Percentiles rank a stretch among this genome's conserved stretches.
phyloP scores from a whole-genome alignment of 345 rosid genomes.

The Cardamine occulta region DNA sequence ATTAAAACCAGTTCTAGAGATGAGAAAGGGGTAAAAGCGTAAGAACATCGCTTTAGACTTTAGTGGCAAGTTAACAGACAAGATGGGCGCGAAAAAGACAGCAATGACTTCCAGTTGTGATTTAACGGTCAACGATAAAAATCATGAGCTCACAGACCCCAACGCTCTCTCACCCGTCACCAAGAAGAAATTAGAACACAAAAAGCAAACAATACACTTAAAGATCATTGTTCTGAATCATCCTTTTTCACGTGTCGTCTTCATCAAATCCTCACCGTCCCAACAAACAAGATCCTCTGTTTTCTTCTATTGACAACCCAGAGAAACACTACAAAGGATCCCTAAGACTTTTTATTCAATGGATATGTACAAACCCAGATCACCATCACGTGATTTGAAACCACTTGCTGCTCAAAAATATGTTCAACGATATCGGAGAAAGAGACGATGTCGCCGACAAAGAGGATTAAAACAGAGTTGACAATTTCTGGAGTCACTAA shows the following conservation, averaged over 20 bases:
- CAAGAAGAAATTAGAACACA: conserved; percentile 23
- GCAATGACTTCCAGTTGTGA: conserved; percentile 37
- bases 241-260: conserved; percentile 51
- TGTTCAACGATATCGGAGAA: conserved; percentile 20
- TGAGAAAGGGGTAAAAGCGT: conserved; percentile 24
- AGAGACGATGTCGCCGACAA: conserved; percentile 22
- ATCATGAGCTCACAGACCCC: conserved; percentile 39
- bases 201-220: conserved; percentile 24
- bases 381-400: conserved; percentile 44
- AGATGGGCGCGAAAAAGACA: conserved; percentile 44
- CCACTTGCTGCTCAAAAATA: conserved; percentile 33
- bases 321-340: conserved; percentile 35
- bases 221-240: conserved; percentile 38
- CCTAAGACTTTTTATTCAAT: conserved; percentile 26
- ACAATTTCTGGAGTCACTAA: conserved; percentile 12
- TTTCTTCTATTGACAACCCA: conserved; percentile 31
- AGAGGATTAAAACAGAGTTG: conserved; percentile 39
- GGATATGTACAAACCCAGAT: conserved; percentile 38
- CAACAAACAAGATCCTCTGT: conserved; percentile 38
- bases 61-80: conserved; percentile 33
- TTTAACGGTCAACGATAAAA: conserved; percentile 47
- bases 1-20: not conserved
- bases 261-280: conserved; percentile 50
- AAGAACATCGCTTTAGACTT: not conserved
- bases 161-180: conserved; percentile 39